Evolutionary conservation across 2,329 filamentous ascomycete species (phyloP).

Genomic region (Thelonectria rubi): DNA sequence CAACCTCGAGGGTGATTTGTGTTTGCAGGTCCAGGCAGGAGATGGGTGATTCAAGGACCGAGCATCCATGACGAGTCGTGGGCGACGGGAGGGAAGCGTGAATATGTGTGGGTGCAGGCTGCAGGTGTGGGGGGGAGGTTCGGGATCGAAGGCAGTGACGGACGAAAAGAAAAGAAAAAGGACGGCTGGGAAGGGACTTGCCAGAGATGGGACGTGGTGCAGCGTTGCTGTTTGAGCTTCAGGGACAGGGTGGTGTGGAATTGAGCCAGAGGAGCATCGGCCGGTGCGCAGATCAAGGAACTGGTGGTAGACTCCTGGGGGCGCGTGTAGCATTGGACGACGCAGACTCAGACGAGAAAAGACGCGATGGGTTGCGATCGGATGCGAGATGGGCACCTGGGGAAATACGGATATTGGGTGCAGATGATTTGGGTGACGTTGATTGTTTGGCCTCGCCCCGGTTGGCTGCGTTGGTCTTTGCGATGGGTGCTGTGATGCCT

Average conservation of each 20-base stretch:
- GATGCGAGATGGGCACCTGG: constrained; percentile 6
- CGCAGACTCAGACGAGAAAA: constrained; percentile 4
- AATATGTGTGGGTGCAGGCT: constrained; percentile 10
- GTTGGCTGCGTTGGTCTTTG: constrained; percentile 37
- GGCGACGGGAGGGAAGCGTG: constrained; percentile 9
- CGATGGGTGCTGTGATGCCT: constrained; percentile 14
- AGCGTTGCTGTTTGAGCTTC: constrained; percentile 10
- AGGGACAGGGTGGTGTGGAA: constrained; percentile 24
- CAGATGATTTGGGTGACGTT: constrained; percentile 25
- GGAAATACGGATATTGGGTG: no score
- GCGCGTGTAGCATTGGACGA: constrained; percentile 38
- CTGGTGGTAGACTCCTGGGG: constrained; percentile 21
- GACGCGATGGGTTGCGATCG: constrained; percentile 35
- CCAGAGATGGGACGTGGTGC: constrained; percentile 30
- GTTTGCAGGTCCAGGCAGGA: constrained; percentile 7
- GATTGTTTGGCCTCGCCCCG: constrained; percentile 29
- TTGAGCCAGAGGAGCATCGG: constrained; percentile 10
- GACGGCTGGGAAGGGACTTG: constrained; percentile 33
- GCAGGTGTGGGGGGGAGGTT: constrained; percentile 28
- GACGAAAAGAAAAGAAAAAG: constrained; percentile 16
- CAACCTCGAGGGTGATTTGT: constrained; percentile 3
- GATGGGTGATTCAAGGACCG: constrained; percentile 25
- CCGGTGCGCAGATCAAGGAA: constrained; percentile 28
- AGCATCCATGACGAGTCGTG: background rate
- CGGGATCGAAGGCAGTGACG: constrained; percentile 25